Evolutionary conservation across 164 flowering plant genomes (phyloP), one percentile per base, ranked within the genome.

Genomic region (Chimonanthus praecox): DNA sequence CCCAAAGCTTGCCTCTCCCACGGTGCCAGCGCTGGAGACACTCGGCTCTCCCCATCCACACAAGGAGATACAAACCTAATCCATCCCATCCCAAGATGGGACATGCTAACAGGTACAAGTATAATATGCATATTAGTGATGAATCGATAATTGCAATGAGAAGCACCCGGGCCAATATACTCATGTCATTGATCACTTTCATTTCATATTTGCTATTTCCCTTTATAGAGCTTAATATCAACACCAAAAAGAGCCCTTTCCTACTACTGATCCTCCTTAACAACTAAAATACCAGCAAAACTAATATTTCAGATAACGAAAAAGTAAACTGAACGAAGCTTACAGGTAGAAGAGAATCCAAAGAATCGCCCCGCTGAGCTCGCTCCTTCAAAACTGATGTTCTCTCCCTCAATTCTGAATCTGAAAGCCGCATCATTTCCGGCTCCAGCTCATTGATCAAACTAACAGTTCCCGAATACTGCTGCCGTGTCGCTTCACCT

Each of bases 291-390:
- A 18, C 13, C 45, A 18, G 48, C 9, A 1, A 0, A 13, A 47
- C 16, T 20, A 6, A 13, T 43, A 20, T 64, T 9, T 64, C 16
- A 20, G 20, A 15, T 43, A 21, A 48, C 5, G 21, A 3, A 69
- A 48, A 49, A 16, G 18, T 8, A 48, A 69, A 11, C 51, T 10
- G 9, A 50, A 11, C 48, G 46, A 71, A 73, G 80, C 92, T 77
- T 79, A 94, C 98, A 64, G 97, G 98, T 47, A 95, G 80, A 58
- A 95, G 80, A 47, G 98, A 85, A 82, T 95, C 97, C 77, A 95
- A 72, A 49, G 96, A 86, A 21, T 90, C 92, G 4, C 97, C 97
- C n/a, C 47, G 71, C 58, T 33, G 73, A 4, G 88, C 94, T 2
- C 97, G 88, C 71, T 88, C 82, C 79, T 79, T 87, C 81, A 95